phyloP scores from a whole-genome alignment of 768 basidiomycete genomes.

The Megacollybia marginata region DNA sequence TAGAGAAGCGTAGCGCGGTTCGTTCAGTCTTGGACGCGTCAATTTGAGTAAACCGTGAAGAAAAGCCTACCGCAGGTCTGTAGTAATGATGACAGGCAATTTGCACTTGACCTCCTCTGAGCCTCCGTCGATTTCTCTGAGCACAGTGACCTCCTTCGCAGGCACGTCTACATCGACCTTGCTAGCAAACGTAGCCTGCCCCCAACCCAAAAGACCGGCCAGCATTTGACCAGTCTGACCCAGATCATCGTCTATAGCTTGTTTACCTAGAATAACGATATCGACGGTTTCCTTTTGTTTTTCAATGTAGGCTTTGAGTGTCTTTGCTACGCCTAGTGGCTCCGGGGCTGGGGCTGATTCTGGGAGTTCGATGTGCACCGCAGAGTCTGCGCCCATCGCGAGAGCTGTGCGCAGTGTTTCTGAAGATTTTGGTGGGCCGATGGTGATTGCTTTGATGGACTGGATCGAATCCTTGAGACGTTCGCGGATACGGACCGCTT shows the following conservation, averaged over 20 bases:
- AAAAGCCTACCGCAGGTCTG: slow-evolving; percentile 67
- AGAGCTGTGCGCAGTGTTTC: slow-evolving; percentile 94
- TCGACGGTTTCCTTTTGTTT: slow-evolving; percentile 59
- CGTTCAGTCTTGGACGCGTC: slow-evolving; percentile 17
- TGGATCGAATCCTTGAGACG: slow-evolving; percentile 67
- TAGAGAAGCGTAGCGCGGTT: slow-evolving; percentile 95
- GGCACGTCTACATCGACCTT: slow-evolving; percentile 66
- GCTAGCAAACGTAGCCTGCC: slow-evolving; percentile 93
- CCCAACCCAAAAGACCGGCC: slow-evolving; percentile 86
- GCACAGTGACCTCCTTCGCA: slow-evolving; percentile 61
- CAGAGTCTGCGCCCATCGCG: slow-evolving; percentile 95
- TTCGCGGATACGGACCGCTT: slow-evolving; percentile 92
- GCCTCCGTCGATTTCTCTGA: slow-evolving; percentile 93
- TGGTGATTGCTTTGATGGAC: slow-evolving; percentile 88
- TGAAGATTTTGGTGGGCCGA: slow-evolving; percentile 83
- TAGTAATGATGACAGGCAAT: slow-evolving; percentile 84
- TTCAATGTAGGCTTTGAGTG: slow-evolving; percentile 70
- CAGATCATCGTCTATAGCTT: slow-evolving; percentile 95
- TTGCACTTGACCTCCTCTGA: slow-evolving; percentile 72
- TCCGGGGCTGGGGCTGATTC: slow-evolving; percentile 72
- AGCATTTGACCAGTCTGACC: slow-evolving; percentile 97
- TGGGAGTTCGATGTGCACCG: slow-evolving; percentile 82
- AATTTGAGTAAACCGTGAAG: not conserved
- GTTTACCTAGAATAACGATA: slow-evolving; percentile 93
- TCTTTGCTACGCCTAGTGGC: slow-evolving; percentile 86